Conservation (phyloP, 1,139 yeast genomes). For the Eremothecium cymbalariae region DNA sequence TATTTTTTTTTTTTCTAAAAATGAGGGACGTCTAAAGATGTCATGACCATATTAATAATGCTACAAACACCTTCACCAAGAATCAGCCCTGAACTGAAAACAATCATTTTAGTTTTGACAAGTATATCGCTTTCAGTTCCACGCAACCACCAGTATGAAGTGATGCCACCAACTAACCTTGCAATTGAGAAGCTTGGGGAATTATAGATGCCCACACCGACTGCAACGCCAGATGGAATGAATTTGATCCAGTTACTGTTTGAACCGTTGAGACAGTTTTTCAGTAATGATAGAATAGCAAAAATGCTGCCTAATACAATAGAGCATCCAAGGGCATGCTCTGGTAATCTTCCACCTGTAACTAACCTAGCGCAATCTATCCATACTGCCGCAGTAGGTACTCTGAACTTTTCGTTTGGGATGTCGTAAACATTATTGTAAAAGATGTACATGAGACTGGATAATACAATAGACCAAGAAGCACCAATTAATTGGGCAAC, state of each 20-base stretch:
- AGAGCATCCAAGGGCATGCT: conserved; percentile 60
- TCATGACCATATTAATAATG: conserved; percentile 68
- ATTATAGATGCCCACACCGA: conserved; percentile 92
- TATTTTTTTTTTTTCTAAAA: conserved; percentile 28
- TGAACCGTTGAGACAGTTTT: conserved; percentile 43
- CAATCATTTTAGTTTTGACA: conserved; percentile 62
- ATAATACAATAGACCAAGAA: conserved; percentile 66
- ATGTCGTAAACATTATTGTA: conserved; percentile 77
- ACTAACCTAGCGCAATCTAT: conserved; percentile 90
- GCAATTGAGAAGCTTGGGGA: conserved; percentile 91
- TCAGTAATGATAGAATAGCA: conserved; percentile 58
- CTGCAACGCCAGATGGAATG: conserved; percentile 88
- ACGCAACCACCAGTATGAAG: conserved; percentile 54
- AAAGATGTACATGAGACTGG: conserved; percentile 72
- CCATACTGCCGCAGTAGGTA: conserved; percentile 96
- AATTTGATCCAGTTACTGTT: conserved; percentile 38
- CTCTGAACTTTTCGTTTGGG: conserved; percentile 71
- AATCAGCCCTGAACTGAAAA: conserved; percentile 84
- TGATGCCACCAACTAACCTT: conserved; percentile 81
- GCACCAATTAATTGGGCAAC: conserved; percentile 86
- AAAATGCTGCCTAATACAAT: conserved; percentile 59
- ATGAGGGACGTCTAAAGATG: conserved; percentile 51
- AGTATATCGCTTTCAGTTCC: conserved; percentile 31
- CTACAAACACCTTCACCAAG: conserved; percentile 90
- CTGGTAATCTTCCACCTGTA: conserved; percentile 85